phyloP scores from a whole-genome alignment of 768 basidiomycete species.

The Chalciporus chontae region DNA sequence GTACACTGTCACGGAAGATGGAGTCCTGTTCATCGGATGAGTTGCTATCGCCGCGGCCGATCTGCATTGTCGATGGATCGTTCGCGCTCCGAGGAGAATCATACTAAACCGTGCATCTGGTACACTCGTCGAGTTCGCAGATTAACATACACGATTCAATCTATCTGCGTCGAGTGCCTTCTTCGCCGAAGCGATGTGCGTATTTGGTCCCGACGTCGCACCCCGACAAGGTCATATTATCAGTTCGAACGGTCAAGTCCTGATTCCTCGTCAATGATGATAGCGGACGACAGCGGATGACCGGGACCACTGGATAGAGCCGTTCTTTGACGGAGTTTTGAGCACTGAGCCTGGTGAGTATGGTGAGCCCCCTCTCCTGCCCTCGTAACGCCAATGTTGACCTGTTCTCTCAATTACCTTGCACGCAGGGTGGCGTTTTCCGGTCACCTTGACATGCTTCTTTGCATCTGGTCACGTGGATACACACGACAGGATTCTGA shows the following conservation, averaged over 20 bases:
- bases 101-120: slow-evolving; percentile 5
- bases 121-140: slow-evolving; percentile 2
- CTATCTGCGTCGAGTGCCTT: slow-evolving; percentile 7
- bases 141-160: slow-evolving; percentile 23
- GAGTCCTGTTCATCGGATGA: slow-evolving; percentile 1
- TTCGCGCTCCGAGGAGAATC: slow-evolving; percentile 25
- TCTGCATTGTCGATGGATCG: slow-evolving; percentile 9
- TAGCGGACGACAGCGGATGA: too few relatives aligned
- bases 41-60: slow-evolving; percentile 26
- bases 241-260: not conserved
- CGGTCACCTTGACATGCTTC: slow-evolving; percentile 10
- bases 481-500: slow-evolving; percentile 2
- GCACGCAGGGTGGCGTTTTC: slow-evolving; percentile 18
- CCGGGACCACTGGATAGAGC: too few relatives aligned
- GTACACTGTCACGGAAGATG: slow-evolving; percentile 12
- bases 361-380: not conserved
- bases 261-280: slow-evolving; percentile 5
- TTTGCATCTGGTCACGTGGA: not conserved
- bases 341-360: not conserved
- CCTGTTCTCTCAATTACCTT: not conserved
- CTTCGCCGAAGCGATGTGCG: slow-evolving; percentile 7
- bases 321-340: not conserved
- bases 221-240: slow-evolving; percentile 22
- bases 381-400: not conserved
- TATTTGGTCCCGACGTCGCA: slow-evolving; percentile 4